phyloP scores from a whole-genome alignment of 1,139 yeast species.

The Yamadazyma friedrichii region DNA sequence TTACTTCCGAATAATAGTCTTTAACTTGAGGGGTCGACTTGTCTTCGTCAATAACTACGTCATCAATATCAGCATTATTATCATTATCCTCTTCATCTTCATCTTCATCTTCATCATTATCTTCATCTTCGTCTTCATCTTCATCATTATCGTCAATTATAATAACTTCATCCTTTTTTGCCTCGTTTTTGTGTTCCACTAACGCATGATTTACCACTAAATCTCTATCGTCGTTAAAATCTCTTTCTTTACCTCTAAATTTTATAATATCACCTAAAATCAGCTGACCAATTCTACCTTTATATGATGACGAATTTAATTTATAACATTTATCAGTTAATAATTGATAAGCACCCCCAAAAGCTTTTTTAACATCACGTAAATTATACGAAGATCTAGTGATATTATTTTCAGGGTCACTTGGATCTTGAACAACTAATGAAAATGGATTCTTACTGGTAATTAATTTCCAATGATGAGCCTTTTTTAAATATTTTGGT shows the following conservation, averaged over 20 bases:
- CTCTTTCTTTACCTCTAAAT: constrained; percentile 73
- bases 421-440: constrained; percentile 87
- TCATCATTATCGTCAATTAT: constrained; percentile 1
- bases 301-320: constrained; percentile 59
- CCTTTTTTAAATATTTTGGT: constrained; percentile 58
- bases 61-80: background rate
- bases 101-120: constrained; percentile 13
- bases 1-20: constrained; percentile 44
- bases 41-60: constrained; percentile 19
- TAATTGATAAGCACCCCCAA: constrained; percentile 87
- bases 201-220: constrained; percentile 64
- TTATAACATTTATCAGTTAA: constrained; percentile 69
- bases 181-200: constrained; percentile 25
- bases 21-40: constrained; percentile 15
- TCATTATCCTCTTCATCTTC: constrained; percentile 6
- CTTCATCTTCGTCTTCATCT: constrained; percentile 13
- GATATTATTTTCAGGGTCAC: constrained; percentile 77
- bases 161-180: constrained; percentile 8
- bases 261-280: constrained; percentile 80
- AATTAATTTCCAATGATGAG: constrained; percentile 52
- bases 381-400: constrained; percentile 84
- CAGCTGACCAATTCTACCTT: constrained; percentile 67
- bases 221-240: constrained; percentile 74
- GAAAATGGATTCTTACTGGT: constrained; percentile 59
- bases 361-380: constrained; percentile 78